Conservation (phyloP, 2,329 filamentous ascomycete species). For the Tympanopsis confertula region DNA sequence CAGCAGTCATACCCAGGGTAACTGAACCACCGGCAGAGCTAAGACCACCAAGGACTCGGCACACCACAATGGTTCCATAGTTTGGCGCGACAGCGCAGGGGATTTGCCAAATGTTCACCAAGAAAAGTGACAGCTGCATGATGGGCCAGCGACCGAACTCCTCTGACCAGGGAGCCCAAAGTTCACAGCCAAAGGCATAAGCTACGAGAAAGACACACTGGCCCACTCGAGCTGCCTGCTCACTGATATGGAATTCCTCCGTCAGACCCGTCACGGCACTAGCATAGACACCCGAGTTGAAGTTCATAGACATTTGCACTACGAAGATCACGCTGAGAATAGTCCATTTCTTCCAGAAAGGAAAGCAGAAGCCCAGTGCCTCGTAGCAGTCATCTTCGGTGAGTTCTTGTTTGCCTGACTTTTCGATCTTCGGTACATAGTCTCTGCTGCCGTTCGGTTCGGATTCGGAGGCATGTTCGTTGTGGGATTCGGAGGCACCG, state of each 20-base stretch:
- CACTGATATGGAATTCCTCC: slow-evolving; percentile 30
- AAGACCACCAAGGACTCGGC: slow-evolving; percentile 38
- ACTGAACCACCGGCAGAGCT: slow-evolving; percentile 54
- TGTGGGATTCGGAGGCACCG: too few species aligned
- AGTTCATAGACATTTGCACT: slow-evolving; percentile 43
- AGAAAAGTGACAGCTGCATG: slow-evolving; percentile 33
- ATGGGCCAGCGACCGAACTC: slow-evolving; percentile 39
- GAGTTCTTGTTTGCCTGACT: slow-evolving; percentile 28
- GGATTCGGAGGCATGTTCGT: too few species aligned
- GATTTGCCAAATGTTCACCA: slow-evolving; percentile 43
- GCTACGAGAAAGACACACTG: slow-evolving; percentile 35
- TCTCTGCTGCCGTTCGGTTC: too few species aligned
- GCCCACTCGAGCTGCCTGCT: slow-evolving; percentile 31
- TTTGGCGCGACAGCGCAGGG: slow-evolving; percentile 27
- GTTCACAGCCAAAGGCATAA: slow-evolving; percentile 35
- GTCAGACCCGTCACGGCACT: slow-evolving; percentile 33
- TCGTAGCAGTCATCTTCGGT: slow-evolving; percentile 34
- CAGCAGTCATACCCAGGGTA: slow-evolving; percentile 52
- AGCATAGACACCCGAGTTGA: slow-evolving; percentile 38
- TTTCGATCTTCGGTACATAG: too few species aligned
- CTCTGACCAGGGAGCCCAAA: slow-evolving; percentile 43
- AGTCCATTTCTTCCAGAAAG: slow-evolving; percentile 36
- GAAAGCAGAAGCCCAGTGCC: slow-evolving; percentile 29
- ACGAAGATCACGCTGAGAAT: slow-evolving; percentile 36
- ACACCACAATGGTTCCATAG: slow-evolving; percentile 26